Conservation (phyloP, 352 stramenopile species). For the Phytophthora sojae region DNA sequence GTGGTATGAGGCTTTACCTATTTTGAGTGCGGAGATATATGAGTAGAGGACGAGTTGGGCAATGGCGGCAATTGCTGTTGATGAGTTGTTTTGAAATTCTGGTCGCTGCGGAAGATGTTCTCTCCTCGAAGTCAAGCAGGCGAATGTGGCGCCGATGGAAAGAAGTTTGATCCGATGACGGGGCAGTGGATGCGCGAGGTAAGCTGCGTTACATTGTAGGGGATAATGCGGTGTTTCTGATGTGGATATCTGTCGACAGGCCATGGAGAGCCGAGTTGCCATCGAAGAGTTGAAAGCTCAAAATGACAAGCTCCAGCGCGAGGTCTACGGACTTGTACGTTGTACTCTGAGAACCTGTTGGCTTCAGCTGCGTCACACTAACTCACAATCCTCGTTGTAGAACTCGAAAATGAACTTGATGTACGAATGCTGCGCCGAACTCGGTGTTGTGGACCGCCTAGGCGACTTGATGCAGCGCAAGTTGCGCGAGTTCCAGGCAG, state of each 20-base stretch:
- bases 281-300: constrained; percentile 65
- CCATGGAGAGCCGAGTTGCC: constrained; percentile 52
- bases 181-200: constrained; percentile 80
- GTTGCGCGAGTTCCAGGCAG: constrained; percentile 53
- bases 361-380: too few relatives aligned
- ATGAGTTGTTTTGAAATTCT: constrained; percentile 33
- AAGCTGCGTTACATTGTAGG: not conserved
- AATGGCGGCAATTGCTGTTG: not conserved
- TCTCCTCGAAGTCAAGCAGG: constrained; percentile 39
- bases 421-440: constrained; percentile 64
- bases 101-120: constrained; percentile 35
- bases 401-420: constrained; percentile 70
- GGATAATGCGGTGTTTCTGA: constrained; percentile 7
- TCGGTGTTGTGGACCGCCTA: constrained; percentile 60
- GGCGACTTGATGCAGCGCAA: constrained; percentile 75
- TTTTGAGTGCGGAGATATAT: constrained; percentile 24
- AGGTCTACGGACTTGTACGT: constrained; percentile 61
- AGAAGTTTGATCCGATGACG: constrained; percentile 57
- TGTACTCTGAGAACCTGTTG: not conserved
- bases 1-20: constrained; percentile 10
- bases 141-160: constrained; percentile 34
- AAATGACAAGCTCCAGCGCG: constrained; percentile 69
- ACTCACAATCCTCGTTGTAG: constrained; percentile 27
- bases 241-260: constrained; percentile 32
- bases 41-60: constrained; percentile 27